phyloP scores from a whole-genome alignment of 2,329 filamentous ascomycete species.

The Exophiala bonariae region DNA sequence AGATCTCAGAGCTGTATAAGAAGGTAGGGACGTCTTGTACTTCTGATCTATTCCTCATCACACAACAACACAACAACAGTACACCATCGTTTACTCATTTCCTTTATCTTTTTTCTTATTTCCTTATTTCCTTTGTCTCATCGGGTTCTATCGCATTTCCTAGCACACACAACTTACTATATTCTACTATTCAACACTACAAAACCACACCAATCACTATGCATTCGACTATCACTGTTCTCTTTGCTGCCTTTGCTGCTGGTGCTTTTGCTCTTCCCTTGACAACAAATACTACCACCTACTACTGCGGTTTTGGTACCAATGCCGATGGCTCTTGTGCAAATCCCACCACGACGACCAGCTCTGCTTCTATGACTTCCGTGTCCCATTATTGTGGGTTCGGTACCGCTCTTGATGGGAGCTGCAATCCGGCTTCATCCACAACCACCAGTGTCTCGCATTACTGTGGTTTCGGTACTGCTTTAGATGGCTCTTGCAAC shows the following conservation, averaged over 20 bases:
- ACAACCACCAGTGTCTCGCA: too few species aligned
- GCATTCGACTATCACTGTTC: background rate
- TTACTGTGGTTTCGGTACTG: too few species aligned
- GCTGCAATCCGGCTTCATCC: background rate
- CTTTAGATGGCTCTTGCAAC: background rate
- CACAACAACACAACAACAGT: background rate
- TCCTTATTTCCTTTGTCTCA: background rate
- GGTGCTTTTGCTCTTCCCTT: background rate
- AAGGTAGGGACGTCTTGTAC: background rate
- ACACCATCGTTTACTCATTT: background rate
- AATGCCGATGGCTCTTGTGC: too few species aligned
- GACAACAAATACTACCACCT: background rate
- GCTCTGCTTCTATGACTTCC: background rate
- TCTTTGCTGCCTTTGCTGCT: constrained; percentile 1
- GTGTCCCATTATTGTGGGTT: constrained; percentile 2
- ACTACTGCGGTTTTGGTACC: too few species aligned
- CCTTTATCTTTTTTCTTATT: background rate
- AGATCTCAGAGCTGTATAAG: too few species aligned
- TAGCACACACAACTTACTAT: too few species aligned
- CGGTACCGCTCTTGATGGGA: background rate
- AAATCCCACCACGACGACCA: background rate
- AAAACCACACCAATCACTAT: background rate
- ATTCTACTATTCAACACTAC: constrained; percentile 1
- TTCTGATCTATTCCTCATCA: background rate
- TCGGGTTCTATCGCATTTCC: background rate